These are phyloP conservation scores for Ogataea glucozyma DNA, from an alignment of 805 yeast genomes.

Conservation along the genomic window DNA sequence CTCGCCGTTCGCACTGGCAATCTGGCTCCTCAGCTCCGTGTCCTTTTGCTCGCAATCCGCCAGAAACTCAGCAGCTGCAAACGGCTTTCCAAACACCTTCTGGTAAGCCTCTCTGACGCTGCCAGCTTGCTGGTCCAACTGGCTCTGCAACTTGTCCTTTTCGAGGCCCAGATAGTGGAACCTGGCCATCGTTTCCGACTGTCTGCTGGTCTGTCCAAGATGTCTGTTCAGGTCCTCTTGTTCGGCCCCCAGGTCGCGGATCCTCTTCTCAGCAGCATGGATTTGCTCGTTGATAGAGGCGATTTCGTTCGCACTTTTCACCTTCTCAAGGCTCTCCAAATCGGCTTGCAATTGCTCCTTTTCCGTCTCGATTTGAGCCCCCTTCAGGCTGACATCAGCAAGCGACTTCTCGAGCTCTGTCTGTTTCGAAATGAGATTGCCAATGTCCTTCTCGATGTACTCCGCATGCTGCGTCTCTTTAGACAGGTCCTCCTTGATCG, in stretches of 20 bases:
- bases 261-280: constrained; percentile 38
- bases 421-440: constrained; percentile 38
- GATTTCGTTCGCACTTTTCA: constrained; percentile 33
- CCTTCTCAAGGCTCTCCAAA: constrained; percentile 35
- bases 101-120: constrained; percentile 5
- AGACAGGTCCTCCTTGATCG: constrained; percentile 36
- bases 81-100: constrained; percentile 1
- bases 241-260: constrained; percentile 41
- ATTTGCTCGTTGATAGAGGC: constrained; percentile 38
- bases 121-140: constrained; percentile 1
- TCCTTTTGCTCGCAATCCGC: background rate
- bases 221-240: constrained; percentile 55
- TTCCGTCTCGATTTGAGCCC: constrained; percentile 49
- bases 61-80: constrained; percentile 3
- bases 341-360: constrained; percentile 42
- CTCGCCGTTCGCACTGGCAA: background rate
- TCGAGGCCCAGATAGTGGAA: constrained; percentile 33
- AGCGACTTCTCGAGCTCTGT: constrained; percentile 41
- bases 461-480: constrained; percentile 45
- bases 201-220: constrained; percentile 52
- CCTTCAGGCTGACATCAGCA: constrained; percentile 41
- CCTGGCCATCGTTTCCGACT: constrained; percentile 59
- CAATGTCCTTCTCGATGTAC: constrained; percentile 45
- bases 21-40: background rate
- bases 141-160: constrained; percentile 8